Evolutionary conservation across 331 rosid species (phyloP).

Genomic region (Spiraea crenata): DNA sequence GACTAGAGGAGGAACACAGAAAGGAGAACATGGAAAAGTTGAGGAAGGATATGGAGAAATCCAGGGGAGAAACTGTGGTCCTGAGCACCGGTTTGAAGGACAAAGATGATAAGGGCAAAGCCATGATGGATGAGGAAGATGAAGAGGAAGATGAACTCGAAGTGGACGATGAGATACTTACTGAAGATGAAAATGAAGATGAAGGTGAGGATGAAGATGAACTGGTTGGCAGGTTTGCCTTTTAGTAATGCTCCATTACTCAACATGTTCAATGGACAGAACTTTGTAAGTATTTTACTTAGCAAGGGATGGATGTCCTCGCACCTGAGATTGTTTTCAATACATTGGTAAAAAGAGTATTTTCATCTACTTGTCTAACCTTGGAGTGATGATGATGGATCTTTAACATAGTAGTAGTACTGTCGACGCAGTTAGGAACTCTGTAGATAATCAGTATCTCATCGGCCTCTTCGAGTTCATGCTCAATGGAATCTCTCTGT

Average conservation of each 20-base stretch:
- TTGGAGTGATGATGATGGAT: too few species aligned
- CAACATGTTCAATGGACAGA: slow-evolving; percentile 19
- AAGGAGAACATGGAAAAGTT: slow-evolving; percentile 74
- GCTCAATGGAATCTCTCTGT: too few species aligned
- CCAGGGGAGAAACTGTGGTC: slow-evolving; percentile 67
- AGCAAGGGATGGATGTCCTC: background rate
- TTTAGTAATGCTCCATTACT: slow-evolving; percentile 24
- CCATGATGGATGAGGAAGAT: slow-evolving; percentile 46
- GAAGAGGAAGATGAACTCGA: slow-evolving; percentile 43
- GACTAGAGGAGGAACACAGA: slow-evolving; percentile 73
- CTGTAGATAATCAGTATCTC: too few species aligned
- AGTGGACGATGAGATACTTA: slow-evolving; percentile 42
- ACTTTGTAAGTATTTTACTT: slow-evolving; percentile 34
- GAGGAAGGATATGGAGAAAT: slow-evolving; percentile 76
- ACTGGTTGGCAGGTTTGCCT: slow-evolving; percentile 52
- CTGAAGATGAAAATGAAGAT: slow-evolving; percentile 50
- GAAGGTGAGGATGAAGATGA: slow-evolving; percentile 70
- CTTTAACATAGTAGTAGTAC: too few species aligned
- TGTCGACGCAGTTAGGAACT: too few species aligned
- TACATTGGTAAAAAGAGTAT: too few species aligned
- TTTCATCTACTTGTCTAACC: too few species aligned
- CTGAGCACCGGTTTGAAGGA: slow-evolving; percentile 81
- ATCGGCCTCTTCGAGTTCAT: too few species aligned
- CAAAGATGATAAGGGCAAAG: slow-evolving; percentile 34
- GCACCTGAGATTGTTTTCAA: too few species aligned